These are phyloP conservation scores for Amauroascus niger DNA, from an alignment of 2,329 filamentous ascomycete species.

Conservation along the genomic window DNA sequence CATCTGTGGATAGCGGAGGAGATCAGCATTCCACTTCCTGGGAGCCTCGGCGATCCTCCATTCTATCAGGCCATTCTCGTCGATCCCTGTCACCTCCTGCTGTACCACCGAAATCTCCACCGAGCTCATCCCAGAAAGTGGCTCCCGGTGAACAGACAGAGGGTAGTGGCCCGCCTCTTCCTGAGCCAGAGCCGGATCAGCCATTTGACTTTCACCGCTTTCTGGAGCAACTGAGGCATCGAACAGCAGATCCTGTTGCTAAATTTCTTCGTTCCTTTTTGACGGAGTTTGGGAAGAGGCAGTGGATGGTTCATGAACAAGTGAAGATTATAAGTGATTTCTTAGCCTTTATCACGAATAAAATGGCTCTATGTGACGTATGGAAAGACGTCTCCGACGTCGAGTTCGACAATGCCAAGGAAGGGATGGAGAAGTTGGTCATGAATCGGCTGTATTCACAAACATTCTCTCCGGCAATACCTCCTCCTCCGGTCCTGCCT, in stretches of 20 bases:
- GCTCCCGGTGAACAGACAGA: conserved; percentile 23
- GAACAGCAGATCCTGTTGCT: conserved; percentile 94
- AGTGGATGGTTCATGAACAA: conserved; percentile 99
- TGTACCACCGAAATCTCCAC: conserved; percentile 22
- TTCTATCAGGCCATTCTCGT: conserved; percentile 7
- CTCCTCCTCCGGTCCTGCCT: conserved; percentile 61
- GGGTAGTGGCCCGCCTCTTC: conserved; percentile 52
- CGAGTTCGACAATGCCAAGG: conserved; percentile 94
- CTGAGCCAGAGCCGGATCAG: conserved; percentile 70
- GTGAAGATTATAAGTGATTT: conserved; percentile 99
- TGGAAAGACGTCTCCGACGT: conserved; percentile 93
- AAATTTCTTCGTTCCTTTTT: conserved; percentile 92
- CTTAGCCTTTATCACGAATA: conserved; percentile 89
- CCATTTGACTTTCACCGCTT: conserved; percentile 98
- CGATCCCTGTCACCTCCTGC: conserved; percentile 19
- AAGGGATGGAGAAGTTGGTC: conserved; percentile 98
- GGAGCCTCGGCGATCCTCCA: conserved; percentile 12
- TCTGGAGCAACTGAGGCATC: conserved; percentile 86
- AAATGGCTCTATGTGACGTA: conserved; percentile 94
- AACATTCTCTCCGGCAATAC: conserved; percentile 91
- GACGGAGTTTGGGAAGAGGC: conserved; percentile 87
- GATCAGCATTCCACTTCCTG: conserved; percentile 18
- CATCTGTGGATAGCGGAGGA: conserved; percentile 31
- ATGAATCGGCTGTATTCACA: conserved; percentile 96
- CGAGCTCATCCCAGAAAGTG: conserved; percentile 16